phyloP scores from a whole-genome alignment of 176 grass and related monocot genomes.

The Phoenix roebelenii region DNA sequence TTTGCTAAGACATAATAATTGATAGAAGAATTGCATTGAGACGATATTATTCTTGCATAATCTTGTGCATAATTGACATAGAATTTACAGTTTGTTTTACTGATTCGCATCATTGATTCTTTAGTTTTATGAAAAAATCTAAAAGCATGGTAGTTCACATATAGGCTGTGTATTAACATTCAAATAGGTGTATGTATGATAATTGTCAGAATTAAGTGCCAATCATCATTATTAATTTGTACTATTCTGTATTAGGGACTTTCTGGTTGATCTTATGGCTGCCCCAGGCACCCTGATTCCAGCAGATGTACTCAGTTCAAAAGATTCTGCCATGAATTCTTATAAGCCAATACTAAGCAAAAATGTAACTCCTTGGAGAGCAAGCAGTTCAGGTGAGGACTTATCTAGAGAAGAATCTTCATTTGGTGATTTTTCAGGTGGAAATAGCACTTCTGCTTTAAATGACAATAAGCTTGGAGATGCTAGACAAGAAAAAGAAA shows the following conservation, averaged over 20 bases:
- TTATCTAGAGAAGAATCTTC: slow-evolving; percentile 23
- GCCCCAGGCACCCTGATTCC: slow-evolving; percentile 92
- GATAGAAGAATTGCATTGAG: too few relatives aligned
- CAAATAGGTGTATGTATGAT: too few relatives aligned
- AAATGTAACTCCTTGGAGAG: slow-evolving; percentile 25
- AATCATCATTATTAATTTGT: slow-evolving; percentile 1
- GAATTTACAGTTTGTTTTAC: too few relatives aligned
- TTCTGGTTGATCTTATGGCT: slow-evolving; percentile 98
- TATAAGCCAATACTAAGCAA: slow-evolving; percentile 32
- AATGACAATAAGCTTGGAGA: slow-evolving; percentile 28
- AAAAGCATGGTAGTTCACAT: too few relatives aligned
- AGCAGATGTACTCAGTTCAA: slow-evolving; percentile 82
- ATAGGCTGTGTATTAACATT: too few relatives aligned
- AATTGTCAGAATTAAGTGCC: background rate
- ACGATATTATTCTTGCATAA: too few relatives aligned
- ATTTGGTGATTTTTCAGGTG: slow-evolving; percentile 24
- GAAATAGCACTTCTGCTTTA: slow-evolving; percentile 22
- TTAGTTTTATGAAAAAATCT: too few relatives aligned
- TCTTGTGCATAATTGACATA: too few relatives aligned
- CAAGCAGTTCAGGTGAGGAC: slow-evolving; percentile 30
- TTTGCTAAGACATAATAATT: too few relatives aligned
- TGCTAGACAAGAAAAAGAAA: slow-evolving; percentile 38
- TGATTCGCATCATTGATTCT: too few relatives aligned
- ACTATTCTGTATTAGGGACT: slow-evolving; percentile 55
- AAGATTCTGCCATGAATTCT: slow-evolving; percentile 54